A percentile compares a stretch with the other conserved stretches of the same genome.
Evolutionary conservation across 495 filamentous ascomycete genomes (phyloP).

Genomic region (Clavariopsis aquatica): DNA sequence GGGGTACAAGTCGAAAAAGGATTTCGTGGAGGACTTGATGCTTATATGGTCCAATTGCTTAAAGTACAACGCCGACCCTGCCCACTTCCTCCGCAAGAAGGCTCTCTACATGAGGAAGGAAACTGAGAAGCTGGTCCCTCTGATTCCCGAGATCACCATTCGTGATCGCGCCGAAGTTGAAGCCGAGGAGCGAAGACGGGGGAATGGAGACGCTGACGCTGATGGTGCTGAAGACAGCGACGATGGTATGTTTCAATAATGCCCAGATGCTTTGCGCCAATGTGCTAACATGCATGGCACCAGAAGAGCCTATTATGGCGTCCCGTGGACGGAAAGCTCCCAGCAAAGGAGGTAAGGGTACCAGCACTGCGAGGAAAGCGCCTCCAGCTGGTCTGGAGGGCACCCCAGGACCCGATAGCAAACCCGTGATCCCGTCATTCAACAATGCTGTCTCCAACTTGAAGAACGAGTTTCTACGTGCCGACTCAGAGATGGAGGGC

Average conservation of each 20-base stretch:
- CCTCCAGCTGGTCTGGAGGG: conserved; percentile 64
- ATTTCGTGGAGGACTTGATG: conserved; percentile 90
- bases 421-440: conserved; percentile 56
- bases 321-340: conserved; percentile 90
- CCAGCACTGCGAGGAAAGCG: conserved; percentile 68
- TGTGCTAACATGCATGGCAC: conserved; percentile 21
- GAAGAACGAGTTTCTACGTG: conserved; percentile 52
- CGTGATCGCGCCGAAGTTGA: conserved; percentile 91
- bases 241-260: conserved; percentile 52
- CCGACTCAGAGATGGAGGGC: conserved; percentile 70
- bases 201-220: conserved; percentile 64
- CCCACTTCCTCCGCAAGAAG: conserved; percentile 87
- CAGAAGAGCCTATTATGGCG: conserved; percentile 89
- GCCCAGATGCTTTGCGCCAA: conserved; percentile 8
- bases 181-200: conserved; percentile 86
- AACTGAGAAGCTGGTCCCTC: conserved; percentile 88
- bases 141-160: conserved; percentile 91
- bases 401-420: conserved; percentile 68
- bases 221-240: conserved; percentile 92
- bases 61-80: conserved; percentile 87
- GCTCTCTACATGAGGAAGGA: conserved; percentile 95
- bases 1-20: conserved; percentile 87
- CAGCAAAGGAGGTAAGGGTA: conserved; percentile 75
- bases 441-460: conserved; percentile 51
- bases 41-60: conserved; percentile 97